phyloP scores from a whole-genome alignment of 2,329 filamentous ascomycete species.

The Fusarium sp. region DNA sequence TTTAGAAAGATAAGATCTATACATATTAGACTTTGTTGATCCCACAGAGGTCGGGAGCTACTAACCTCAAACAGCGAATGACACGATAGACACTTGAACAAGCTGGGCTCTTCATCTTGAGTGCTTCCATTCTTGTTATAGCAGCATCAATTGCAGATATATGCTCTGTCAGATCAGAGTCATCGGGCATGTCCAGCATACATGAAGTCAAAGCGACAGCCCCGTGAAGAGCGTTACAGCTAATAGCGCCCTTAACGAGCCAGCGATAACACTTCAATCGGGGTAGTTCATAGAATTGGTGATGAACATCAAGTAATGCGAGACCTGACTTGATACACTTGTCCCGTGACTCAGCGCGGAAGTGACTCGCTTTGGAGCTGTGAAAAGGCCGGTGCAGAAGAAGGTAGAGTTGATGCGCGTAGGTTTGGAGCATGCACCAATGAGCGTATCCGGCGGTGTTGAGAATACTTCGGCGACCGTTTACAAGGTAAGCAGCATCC shows the following conservation, averaged over 20 bases:
- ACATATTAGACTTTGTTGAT: too few relatives aligned
- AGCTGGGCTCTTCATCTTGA: slow-evolving; percentile 19
- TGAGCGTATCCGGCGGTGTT: slow-evolving; percentile 8
- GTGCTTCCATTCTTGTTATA: background rate
- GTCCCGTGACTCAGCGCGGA: slow-evolving; percentile 4
- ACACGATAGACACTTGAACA: slow-evolving; percentile 9
- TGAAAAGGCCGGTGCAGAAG: slow-evolving; percentile 12
- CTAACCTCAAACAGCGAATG: background rate
- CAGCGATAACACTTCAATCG: slow-evolving; percentile 7
- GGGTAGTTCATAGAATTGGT: slow-evolving; percentile 14
- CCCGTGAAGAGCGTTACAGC: slow-evolving; percentile 1
- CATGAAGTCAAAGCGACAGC: slow-evolving; percentile 13
- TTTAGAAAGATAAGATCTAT: slow-evolving; percentile 10
- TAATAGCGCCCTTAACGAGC: slow-evolving; percentile 13
- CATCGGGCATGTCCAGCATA: slow-evolving; percentile 12
- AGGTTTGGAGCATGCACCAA: slow-evolving; percentile 18
- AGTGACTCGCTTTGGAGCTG: background rate
- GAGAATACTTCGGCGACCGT: background rate
- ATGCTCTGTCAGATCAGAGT: slow-evolving; percentile 4
- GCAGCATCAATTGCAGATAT: slow-evolving; percentile 8
- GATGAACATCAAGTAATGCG: slow-evolving; percentile 1
- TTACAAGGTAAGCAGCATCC: background rate
- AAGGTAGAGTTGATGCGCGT: slow-evolving; percentile 16
- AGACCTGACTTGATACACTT: slow-evolving; percentile 15
- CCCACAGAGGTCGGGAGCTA: too few relatives aligned